Conservation (phyloP, 768 basidiomycete species). For the Boletus reticuloceps region DNA sequence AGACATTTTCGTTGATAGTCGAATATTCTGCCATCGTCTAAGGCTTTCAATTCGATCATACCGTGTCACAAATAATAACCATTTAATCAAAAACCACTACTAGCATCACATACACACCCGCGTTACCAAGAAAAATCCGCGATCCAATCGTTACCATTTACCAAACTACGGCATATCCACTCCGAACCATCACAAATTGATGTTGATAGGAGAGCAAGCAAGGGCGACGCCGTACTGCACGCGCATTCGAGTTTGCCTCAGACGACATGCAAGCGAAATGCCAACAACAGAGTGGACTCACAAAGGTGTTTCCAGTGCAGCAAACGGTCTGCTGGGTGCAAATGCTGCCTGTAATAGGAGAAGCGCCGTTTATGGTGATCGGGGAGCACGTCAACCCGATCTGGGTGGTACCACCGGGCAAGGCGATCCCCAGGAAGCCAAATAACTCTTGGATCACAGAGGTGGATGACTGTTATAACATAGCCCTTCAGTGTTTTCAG, state of each 20-base stretch:
- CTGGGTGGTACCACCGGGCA: not conserved
- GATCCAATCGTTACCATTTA: not conserved
- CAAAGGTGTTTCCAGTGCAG: not conserved
- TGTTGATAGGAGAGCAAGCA: slow-evolving; percentile 1
- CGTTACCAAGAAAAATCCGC: no score
- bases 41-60: no score
- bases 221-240: not conserved
- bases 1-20: no score
- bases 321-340: not conserved
- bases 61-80: no score
- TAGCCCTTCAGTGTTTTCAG: not conserved
- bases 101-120: no score
- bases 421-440: not conserved
- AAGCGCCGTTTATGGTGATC: not conserved
- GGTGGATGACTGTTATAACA: not conserved
- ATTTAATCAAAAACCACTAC: no score
- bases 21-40: no score
- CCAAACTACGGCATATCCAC: not conserved
- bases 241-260: no score
- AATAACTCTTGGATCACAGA: not conserved
- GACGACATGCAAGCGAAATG: not conserved
- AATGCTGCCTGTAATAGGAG: not conserved
- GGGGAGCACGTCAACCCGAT: slow-evolving; percentile 1
- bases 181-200: not conserved
- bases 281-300: not conserved